These are phyloP conservation scores for Camellia japonica DNA, from an alignment of 148 eudicot genomes.

Conservation along the genomic window DNA sequence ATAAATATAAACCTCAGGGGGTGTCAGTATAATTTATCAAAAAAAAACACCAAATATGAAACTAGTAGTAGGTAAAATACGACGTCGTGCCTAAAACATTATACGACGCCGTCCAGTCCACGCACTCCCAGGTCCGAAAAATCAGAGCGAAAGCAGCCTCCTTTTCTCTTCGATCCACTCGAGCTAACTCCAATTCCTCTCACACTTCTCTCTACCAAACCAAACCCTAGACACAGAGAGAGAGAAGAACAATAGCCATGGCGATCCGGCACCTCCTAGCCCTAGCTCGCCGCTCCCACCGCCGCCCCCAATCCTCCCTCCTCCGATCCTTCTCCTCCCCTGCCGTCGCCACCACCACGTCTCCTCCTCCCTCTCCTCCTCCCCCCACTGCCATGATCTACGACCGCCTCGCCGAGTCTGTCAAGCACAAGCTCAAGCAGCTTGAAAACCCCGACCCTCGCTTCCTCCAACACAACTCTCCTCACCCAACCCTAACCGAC, in stretches of 20 bases:
- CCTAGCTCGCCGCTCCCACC: constrained; percentile 38
- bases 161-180: too few relatives aligned
- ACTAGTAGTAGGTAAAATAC: too few relatives aligned
- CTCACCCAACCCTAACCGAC: constrained; percentile 53
- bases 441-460: constrained; percentile 56
- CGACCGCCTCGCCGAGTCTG: constrained; percentile 65
- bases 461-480: constrained; percentile 63
- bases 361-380: constrained; percentile 41
- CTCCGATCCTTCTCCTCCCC: constrained; percentile 29
- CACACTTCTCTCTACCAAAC: too few relatives aligned
- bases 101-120: not conserved
- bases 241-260: constrained; percentile 26
- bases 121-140: not conserved
- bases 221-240: constrained; percentile 8
- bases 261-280: constrained; percentile 58
- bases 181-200: not conserved
- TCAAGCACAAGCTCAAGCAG: constrained; percentile 48
- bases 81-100: not conserved
- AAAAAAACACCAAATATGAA: too few relatives aligned
- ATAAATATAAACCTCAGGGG: too few relatives aligned
- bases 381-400: constrained; percentile 58
- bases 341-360: constrained; percentile 25
- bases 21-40: too few relatives aligned
- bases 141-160: not conserved
- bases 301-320: constrained; percentile 2